Conservation (phyloP, 2,329 filamentous ascomycete species). For the Colletotrichum tamarilloi region DNA sequence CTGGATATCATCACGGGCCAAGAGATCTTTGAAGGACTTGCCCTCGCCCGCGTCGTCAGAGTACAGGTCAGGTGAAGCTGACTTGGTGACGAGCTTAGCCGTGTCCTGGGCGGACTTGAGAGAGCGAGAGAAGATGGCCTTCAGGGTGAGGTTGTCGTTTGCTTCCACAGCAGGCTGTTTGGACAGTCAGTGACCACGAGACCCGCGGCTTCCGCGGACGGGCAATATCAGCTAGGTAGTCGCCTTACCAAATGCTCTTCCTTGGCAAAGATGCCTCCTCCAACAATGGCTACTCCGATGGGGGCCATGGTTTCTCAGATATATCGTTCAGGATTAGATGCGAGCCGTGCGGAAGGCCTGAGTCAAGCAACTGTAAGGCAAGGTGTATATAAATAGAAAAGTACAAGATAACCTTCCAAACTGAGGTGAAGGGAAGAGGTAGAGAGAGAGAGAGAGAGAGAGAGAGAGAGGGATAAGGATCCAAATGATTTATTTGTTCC, state of each 20-base stretch:
- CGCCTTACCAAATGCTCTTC: constrained; percentile 64
- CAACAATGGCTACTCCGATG: constrained; percentile 69
- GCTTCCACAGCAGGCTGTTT: constrained; percentile 67
- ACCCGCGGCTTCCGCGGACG: not conserved
- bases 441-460: too few species aligned
- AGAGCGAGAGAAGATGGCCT: constrained; percentile 74
- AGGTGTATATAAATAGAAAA: not conserved
- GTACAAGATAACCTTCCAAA: not conserved
- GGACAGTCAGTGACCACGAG: constrained; percentile 16
- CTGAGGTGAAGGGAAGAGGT: not conserved
- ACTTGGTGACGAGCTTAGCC: constrained; percentile 49
- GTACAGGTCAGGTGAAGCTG: constrained; percentile 61
- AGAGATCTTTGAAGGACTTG: constrained; percentile 61
- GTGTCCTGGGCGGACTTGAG: constrained; percentile 64
- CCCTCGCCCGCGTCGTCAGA: constrained; percentile 62
- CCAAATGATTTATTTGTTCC: not conserved
- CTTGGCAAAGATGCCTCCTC: constrained; percentile 71
- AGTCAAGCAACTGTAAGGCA: not conserved
- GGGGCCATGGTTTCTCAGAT: constrained; percentile 45
- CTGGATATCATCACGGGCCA: constrained; percentile 63
- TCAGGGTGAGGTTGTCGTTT: constrained; percentile 62
- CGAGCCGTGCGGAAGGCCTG: not conserved
- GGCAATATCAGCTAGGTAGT: not conserved
- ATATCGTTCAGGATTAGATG: not conserved
- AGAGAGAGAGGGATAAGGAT: not conserved